Base-by-base conservation (phyloP, 371 early-diverging fungal genomes). In the Blakeslea trispora region DNA sequence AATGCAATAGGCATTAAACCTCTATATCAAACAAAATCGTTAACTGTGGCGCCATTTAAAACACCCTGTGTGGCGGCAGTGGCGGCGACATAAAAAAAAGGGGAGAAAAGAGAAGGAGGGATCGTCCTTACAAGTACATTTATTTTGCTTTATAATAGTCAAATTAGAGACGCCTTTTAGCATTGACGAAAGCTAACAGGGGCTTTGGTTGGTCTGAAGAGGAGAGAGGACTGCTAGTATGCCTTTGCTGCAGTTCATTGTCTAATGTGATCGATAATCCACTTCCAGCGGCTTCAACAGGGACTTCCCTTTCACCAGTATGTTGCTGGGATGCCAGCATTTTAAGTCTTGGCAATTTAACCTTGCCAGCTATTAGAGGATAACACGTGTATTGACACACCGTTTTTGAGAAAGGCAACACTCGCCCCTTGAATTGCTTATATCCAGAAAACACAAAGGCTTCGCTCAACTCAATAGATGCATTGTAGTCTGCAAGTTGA, bases 381-480 rank as follows among this genome's bases (percentile, higher is more conserved):
- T 71, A 71, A 41, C 74, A 79, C 13, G 70, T 77, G 44, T 71
- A 77, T n/a, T 68, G 45, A 52, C 79, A 74, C 1, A 44, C 53
- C 0, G 35, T 49, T 45, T 62, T 63, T 3, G 71, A 69, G 10
- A 77, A 47, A 14, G 91, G 91, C 4, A 91, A 69, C 0, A 91
- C 59, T 19, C 76, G 79, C 35, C 82, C 64, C 23, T 74, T 69
- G 18, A 79, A 51, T 37, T 82, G 83, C 64, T 89, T 90, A 40
- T 77, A 77, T 11, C 91, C 91, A 15, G 85, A 74, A 64, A 85
- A 89, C 1, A 88, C 88, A 72, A 89, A 88, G 32, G 83, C 85
- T 10, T 91, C 91, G 21, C 86, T 77, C 0, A 84, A 62, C 48
- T 89, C 90, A n/a, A 88, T 76, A 0, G 79, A 64, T 32, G 79